These are phyloP conservation scores for Solanum hybrid DNA, from an alignment of 305 asterid genomes.

Conservation along the genomic window DNA sequence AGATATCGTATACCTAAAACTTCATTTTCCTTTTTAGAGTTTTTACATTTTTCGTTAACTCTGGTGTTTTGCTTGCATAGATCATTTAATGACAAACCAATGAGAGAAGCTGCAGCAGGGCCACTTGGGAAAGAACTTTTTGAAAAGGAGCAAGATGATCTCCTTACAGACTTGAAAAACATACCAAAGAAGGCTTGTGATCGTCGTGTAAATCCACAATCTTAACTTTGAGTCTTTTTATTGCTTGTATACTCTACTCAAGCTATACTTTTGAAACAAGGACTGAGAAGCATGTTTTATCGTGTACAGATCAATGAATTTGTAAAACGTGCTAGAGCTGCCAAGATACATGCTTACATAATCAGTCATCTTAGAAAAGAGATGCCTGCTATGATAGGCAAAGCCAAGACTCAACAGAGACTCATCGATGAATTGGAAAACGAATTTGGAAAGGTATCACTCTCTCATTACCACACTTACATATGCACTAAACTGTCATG, in stretches of 20 bases:
- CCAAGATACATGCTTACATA: constrained; percentile 81
- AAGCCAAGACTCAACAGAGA: constrained; percentile 80
- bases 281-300: background rate
- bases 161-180: constrained; percentile 65
- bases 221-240: background rate
- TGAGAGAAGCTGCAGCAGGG: constrained; percentile 57
- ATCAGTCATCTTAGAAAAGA: constrained; percentile 76
- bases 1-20: background rate
- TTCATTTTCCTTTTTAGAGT: background rate
- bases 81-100: constrained; percentile 87
- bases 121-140: constrained; percentile 81
- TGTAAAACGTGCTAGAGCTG: constrained; percentile 93
- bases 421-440: constrained; percentile 64
- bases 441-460: constrained; percentile 71
- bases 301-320: constrained; percentile 73
- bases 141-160: constrained; percentile 92
- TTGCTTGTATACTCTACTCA: background rate
- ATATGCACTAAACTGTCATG: background rate
- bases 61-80: constrained; percentile 22
- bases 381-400: constrained; percentile 98
- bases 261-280: background rate
- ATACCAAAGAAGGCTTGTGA: constrained; percentile 96
- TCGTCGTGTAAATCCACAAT: constrained; percentile 61
- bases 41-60: background rate
- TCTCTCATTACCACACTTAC: constrained; percentile 9